Evolutionary conservation across 2,329 filamentous ascomycete genomes (phyloP).

Genomic region (Monilinia aucupariae): DNA sequence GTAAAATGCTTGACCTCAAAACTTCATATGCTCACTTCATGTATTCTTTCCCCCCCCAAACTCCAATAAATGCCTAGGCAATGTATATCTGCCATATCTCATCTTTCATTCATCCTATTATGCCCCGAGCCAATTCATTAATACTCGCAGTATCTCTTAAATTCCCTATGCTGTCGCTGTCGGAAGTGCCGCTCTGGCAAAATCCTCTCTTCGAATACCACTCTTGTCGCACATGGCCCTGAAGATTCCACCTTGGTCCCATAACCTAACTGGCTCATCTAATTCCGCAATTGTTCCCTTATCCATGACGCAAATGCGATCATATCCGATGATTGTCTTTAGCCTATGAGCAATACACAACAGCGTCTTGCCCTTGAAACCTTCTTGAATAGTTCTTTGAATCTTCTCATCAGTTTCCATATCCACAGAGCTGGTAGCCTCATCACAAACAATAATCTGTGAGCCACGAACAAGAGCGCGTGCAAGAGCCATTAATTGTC

Average conservation of each 20-base stretch:
- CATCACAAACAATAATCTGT: conserved; percentile 94
- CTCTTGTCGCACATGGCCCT: conserved; percentile 60
- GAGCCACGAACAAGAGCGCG: conserved; percentile 81
- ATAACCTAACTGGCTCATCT: conserved; percentile 69
- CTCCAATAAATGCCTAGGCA: not conserved
- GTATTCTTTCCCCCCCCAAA: not conserved
- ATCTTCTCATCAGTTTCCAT: conserved; percentile 98
- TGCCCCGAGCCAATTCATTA: not conserved
- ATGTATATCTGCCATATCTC: not conserved
- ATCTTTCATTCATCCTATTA: not conserved
- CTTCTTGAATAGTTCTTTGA: conserved; percentile 77
- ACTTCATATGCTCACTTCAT: not conserved
- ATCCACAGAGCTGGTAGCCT: conserved; percentile 88
- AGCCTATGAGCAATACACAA: conserved; percentile 90
- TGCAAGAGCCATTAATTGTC: conserved; percentile 91
- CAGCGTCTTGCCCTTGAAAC: conserved; percentile 80
- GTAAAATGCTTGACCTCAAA: not conserved
- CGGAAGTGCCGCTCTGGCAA: conserved; percentile 17
- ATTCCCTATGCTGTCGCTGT: not conserved
- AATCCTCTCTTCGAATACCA: conserved; percentile 40
- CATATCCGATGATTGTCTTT: conserved; percentile 88
- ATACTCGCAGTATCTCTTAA: not conserved
- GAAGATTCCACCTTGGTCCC: conserved; percentile 72
- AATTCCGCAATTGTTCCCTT: conserved; percentile 81
- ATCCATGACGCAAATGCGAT: conserved; percentile 97